phyloP scores from a whole-genome alignment of 139 green algal species.

The Desmodesmus armatus region DNA sequence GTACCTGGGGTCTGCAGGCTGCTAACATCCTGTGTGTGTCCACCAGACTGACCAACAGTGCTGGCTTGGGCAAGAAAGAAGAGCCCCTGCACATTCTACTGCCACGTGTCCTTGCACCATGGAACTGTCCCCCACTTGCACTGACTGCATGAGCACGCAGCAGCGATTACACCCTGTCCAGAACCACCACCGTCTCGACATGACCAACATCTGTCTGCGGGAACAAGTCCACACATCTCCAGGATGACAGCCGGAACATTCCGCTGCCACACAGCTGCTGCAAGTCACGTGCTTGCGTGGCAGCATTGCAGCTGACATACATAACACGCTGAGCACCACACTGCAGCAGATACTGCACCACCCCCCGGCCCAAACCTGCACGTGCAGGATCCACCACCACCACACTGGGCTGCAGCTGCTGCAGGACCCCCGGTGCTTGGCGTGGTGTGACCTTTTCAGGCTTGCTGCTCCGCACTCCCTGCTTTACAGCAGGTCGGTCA shows the following conservation, averaged over 20 bases:
- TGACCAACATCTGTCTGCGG: slow-evolving; percentile 86
- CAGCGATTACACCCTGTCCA: slow-evolving; percentile 14
- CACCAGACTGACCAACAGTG: too few species aligned
- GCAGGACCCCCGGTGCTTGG: not conserved
- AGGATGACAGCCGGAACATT: slow-evolving; percentile 58
- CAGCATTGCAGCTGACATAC: slow-evolving; percentile 92
- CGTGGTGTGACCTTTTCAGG: not conserved
- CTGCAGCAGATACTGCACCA: slow-evolving; percentile 66
- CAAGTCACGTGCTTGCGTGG: slow-evolving; percentile 78
- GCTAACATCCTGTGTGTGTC: too few species aligned
- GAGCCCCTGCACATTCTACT: too few species aligned
- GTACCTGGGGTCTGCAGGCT: too few species aligned
- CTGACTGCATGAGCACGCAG: not conserved
- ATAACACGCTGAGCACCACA: slow-evolving; percentile 74
- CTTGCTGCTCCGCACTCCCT: not conserved
- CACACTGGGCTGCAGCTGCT: slow-evolving; percentile 51
- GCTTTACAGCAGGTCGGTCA: not conserved
- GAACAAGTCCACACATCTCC: slow-evolving; percentile 80
- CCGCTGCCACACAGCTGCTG: slow-evolving; percentile 49
- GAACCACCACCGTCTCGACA: slow-evolving; percentile 65
- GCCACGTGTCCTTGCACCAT: too few species aligned
- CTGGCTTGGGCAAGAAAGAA: too few species aligned
- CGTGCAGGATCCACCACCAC: slow-evolving; percentile 85
- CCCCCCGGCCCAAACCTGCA: slow-evolving; percentile 68
- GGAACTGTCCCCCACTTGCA: too few species aligned